Evolutionary conservation across 352 stramenopile genomes (phyloP).

Genomic region (Halophytophthora batemanensis): DNA sequence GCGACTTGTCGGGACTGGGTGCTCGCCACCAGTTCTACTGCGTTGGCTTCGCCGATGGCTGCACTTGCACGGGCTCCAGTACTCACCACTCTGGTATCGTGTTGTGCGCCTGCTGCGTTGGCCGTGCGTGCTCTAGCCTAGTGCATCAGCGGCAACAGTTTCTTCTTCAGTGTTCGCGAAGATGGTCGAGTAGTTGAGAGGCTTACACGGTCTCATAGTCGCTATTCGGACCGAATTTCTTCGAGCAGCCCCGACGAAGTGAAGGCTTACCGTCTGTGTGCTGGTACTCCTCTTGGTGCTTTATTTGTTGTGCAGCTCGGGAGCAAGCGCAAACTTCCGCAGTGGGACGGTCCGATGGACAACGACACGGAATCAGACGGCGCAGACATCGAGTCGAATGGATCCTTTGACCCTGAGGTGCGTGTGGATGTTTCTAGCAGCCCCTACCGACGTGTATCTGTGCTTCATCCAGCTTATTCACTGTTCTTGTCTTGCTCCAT

Average conservation of each 20-base stretch:
- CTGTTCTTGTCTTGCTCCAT: not conserved
- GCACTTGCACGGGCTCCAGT: no score
- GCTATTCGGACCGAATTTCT: no score
- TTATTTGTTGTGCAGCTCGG: conserved; percentile 23
- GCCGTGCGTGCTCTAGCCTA: conserved; percentile 15
- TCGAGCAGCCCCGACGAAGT: no score
- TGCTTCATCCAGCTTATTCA: no score
- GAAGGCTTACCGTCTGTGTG: no score
- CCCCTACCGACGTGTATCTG: no score
- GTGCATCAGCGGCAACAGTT: conserved; percentile 5
- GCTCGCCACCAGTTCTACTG: not conserved
- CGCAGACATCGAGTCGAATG: conserved; percentile 16
- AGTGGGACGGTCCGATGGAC: conserved; percentile 26
- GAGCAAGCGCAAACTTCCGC: conserved; percentile 29
- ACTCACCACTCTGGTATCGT: no score
- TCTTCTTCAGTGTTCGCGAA: conserved; percentile 31
- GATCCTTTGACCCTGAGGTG: conserved; percentile 1
- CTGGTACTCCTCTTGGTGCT: not conserved
- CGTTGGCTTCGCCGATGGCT: conserved; percentile 1
- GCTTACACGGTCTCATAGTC: no score
- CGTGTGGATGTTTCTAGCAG: not conserved
- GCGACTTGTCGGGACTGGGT: not conserved
- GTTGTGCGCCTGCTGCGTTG: no score
- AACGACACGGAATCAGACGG: not conserved
- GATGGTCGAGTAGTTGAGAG: conserved; percentile 35